phyloP scores from a whole-genome alignment of 2,329 filamentous ascomycete genomes.

The Bisporella sp. region DNA sequence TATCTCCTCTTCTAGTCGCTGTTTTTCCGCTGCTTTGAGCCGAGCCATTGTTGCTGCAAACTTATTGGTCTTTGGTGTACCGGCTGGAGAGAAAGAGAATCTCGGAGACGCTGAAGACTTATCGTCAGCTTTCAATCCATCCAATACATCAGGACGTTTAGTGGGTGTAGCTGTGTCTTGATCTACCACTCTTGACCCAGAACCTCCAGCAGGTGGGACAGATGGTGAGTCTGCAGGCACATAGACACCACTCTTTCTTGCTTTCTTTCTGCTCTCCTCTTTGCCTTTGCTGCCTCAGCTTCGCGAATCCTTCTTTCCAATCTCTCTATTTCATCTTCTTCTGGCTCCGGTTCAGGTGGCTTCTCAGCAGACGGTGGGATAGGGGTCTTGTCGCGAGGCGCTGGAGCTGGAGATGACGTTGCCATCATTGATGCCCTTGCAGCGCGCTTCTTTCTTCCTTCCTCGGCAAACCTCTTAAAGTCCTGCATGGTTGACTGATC shows the following conservation, averaged over 20 bases:
- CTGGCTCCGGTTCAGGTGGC: conserved; percentile 4
- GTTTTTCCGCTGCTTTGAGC: conserved; percentile 48
- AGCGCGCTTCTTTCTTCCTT: conserved; percentile 41
- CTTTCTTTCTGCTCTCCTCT: conserved; percentile 29
- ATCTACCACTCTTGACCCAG: conserved; percentile 10
- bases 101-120: conserved; percentile 29
- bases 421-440: conserved; percentile 36
- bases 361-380: conserved; percentile 8
- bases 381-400: conserved; percentile 2
- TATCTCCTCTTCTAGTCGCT: conserved; percentile 45
- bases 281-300: conserved; percentile 32
- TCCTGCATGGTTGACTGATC: conserved; percentile 38
- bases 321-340: conserved; percentile 35
- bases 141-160: conserved; percentile 28
- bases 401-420: conserved; percentile 12
- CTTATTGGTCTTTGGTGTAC: conserved; percentile 22
- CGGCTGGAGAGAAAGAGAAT: conserved; percentile 25
- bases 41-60: conserved; percentile 44
- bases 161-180: conserved; percentile 21
- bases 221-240: conserved; percentile 19
- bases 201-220: conserved; percentile 3
- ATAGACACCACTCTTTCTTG: conserved; percentile 29
- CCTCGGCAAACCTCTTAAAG: conserved; percentile 44
- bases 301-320: conserved; percentile 38
- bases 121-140: conserved; percentile 32